These are phyloP conservation scores for Rhizophagus prolifer DNA, from an alignment of 192 early-diverging fungal species.

Conservation along the genomic window DNA sequence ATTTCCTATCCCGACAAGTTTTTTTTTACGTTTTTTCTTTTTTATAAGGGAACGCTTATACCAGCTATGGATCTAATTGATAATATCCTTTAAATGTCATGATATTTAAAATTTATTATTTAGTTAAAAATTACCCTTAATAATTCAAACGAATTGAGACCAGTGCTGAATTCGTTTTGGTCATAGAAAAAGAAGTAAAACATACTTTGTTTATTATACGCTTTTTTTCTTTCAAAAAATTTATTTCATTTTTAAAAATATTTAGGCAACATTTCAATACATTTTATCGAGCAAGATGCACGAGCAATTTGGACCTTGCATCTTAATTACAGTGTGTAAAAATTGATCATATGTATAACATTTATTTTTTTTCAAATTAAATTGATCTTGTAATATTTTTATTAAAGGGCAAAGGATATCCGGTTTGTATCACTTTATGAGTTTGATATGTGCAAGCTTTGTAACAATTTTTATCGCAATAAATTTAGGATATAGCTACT, in stretches of 20 bases:
- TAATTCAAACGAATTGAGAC: slow-evolving; percentile 14
- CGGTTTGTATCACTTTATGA: background rate
- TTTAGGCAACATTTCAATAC: slow-evolving; percentile 15
- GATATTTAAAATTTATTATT: background rate
- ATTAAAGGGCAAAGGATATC: background rate
- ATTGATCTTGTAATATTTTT: background rate
- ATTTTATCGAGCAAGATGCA: slow-evolving; percentile 19
- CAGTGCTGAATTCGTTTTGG: slow-evolving; percentile 20
- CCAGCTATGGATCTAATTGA: slow-evolving; percentile 22
- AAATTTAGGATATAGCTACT: background rate
- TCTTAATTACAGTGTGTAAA: slow-evolving; percentile 13
- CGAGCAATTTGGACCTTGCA: background rate
- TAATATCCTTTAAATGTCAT: slow-evolving; percentile 18
- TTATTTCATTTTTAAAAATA: too few relatives aligned
- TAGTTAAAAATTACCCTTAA: background rate
- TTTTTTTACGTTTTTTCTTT: background rate
- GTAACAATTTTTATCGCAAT: background rate
- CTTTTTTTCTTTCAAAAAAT: too few relatives aligned
- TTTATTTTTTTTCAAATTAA: too few relatives aligned
- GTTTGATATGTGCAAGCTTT: background rate
- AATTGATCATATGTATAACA: too few relatives aligned
- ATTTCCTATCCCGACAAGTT: too few relatives aligned
- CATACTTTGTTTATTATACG: background rate
- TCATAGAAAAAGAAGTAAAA: slow-evolving; percentile 33
- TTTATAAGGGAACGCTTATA: slow-evolving; percentile 17